A percentile compares a stretch with the other conserved stretches of the same genome.
These are phyloP conservation scores for Pseudocercospora pini-densiflorae DNA, from an alignment of 2,329 filamentous ascomycete species.

Conservation along the genomic window DNA sequence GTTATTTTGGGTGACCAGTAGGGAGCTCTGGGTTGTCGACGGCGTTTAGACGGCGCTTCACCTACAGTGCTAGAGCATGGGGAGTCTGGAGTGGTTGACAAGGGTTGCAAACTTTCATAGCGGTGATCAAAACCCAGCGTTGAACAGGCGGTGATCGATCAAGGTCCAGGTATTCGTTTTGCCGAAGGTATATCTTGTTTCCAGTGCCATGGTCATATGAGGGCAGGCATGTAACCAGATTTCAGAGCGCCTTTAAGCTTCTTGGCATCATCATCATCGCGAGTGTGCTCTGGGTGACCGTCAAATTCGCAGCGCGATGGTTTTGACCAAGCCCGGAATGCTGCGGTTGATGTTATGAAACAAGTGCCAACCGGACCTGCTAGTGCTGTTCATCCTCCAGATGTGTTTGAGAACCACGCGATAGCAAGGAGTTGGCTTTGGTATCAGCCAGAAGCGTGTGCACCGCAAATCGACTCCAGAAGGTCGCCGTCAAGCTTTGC, in stretches of 20 bases:
- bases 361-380: neutral
- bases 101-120: neutral
- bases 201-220: neutral
- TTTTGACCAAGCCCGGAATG: neutral
- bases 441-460: neutral
- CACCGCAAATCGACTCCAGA: neutral
- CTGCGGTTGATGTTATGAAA: neutral
- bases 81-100: conserved; percentile 3
- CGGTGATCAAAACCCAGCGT: neutral
- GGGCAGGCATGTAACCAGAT: neutral
- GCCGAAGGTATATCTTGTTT: neutral
- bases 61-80: neutral
- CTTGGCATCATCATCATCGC: neutral
- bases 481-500: neutral
- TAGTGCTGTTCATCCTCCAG: neutral
- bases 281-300: neutral
- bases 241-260: neutral
- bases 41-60: neutral
- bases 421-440: neutral
- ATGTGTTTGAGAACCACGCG: neutral
- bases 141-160: neutral
- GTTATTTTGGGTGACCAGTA: conserved; percentile 4
- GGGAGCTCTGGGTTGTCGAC: neutral
- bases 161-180: neutral
- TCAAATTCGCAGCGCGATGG: neutral